Percentiles rank a stretch among this genome's conserved stretches.
Evolutionary conservation across 495 filamentous ascomycete genomes (phyloP).

Genomic region (Penicillium silybi): DNA sequence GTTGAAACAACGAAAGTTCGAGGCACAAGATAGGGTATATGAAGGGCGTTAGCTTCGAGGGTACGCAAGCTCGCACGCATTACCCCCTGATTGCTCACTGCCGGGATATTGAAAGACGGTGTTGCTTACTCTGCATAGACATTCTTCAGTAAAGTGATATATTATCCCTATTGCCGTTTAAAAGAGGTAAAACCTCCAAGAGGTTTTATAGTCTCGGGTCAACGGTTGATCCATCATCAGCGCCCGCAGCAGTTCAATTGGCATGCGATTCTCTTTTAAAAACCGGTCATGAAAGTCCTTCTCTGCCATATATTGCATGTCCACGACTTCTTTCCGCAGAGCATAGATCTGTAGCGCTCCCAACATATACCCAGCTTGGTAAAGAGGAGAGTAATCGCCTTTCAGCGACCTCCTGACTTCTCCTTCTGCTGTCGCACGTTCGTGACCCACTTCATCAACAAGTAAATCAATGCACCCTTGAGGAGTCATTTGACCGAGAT

Average conservation of each 20-base stretch:
- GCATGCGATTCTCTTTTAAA: conserved; percentile 44
- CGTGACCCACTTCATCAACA: conserved; percentile 41
- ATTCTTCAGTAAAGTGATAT: no score
- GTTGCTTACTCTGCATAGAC: no score
- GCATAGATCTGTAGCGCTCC: conserved; percentile 46
- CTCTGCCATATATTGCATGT: conserved; percentile 28
- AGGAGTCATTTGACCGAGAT: conserved; percentile 42
- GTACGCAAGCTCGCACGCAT: no score
- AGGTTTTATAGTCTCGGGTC: conserved; percentile 2
- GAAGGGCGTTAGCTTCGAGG: no score
- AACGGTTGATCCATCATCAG: conserved; percentile 23
- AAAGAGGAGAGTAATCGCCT: conserved; percentile 45
- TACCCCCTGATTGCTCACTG: no score
- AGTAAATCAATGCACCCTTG: conserved; percentile 47
- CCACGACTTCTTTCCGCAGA: conserved; percentile 37
- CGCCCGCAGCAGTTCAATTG: conserved; percentile 48
- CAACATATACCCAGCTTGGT: conserved; percentile 52
- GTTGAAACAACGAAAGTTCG: not conserved
- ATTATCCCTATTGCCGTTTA: no score
- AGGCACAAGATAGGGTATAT: not conserved
- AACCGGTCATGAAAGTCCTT: conserved; percentile 48
- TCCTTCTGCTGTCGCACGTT: conserved; percentile 52
- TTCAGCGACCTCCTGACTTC: conserved; percentile 48
- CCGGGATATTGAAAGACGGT: no score
- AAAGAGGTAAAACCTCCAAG: conserved; percentile 13